These are phyloP conservation scores for Akanthomyces muscarius DNA, from an alignment of 2,329 filamentous ascomycete genomes.

Conservation along the genomic window DNA sequence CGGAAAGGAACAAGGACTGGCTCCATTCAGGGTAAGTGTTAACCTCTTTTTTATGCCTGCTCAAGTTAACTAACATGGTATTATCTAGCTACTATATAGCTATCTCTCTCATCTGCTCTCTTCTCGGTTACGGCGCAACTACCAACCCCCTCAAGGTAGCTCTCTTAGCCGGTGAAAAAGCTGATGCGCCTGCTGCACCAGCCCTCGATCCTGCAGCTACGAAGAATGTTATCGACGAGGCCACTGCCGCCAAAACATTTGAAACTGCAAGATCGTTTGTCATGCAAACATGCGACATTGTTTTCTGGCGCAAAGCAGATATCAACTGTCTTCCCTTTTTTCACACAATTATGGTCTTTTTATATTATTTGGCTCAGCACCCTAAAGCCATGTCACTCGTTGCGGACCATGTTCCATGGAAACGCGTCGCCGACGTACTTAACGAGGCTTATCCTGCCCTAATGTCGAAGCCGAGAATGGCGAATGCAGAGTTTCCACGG, in stretches of 20 bases:
- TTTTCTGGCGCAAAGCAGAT: constrained; percentile 51
- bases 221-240: constrained; percentile 23
- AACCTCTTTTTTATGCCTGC: background rate
- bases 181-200: constrained; percentile 19
- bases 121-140: constrained; percentile 35
- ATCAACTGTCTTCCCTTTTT: constrained; percentile 58
- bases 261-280: constrained; percentile 38
- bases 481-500: constrained; percentile 43
- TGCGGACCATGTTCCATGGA: constrained; percentile 50
- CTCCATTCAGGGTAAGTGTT: constrained; percentile 40
- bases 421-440: constrained; percentile 34
- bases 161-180: constrained; percentile 19
- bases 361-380: constrained; percentile 42
- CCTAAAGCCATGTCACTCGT: constrained; percentile 41
- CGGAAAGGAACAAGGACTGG: constrained; percentile 47
- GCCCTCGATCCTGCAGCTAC: constrained; percentile 19
- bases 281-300: constrained; percentile 41
- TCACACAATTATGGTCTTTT: constrained; percentile 59
- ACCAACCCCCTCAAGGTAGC: constrained; percentile 41
- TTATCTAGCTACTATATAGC: constrained; percentile 20
- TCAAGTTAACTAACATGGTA: background rate
- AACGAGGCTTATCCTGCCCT: constrained; percentile 32
- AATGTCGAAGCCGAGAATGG: constrained; percentile 34
- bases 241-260: constrained; percentile 27
- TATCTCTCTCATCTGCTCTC: constrained; percentile 32